These are phyloP conservation scores for Penicillium vulpinum DNA, from an alignment of 2,329 filamentous ascomycete genomes.

Conservation along the genomic window DNA sequence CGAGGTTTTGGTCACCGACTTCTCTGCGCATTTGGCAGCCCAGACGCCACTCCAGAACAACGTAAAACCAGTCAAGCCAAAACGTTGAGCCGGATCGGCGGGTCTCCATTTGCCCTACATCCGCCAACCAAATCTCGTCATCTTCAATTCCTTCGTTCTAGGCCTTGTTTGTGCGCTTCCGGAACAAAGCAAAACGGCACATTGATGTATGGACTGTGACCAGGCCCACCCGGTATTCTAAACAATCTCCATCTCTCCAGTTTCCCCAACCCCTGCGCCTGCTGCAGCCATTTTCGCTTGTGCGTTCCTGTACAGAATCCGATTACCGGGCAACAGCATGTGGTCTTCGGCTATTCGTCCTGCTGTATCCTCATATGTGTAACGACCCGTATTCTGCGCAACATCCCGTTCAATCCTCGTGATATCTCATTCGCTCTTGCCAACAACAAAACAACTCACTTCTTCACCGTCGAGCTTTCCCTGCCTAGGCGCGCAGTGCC, in stretches of 20 bases:
- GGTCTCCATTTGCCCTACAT: slow-evolving; percentile 16
- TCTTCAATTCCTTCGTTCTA: slow-evolving; percentile 21
- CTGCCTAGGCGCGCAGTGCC: slow-evolving; percentile 15
- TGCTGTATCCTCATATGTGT: slow-evolving; percentile 32
- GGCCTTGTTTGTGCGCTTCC: slow-evolving; percentile 20
- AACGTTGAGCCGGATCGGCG: slow-evolving; percentile 31
- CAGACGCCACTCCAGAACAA: slow-evolving; percentile 16
- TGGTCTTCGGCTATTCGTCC: slow-evolving; percentile 38
- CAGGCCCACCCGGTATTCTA: slow-evolving; percentile 11
- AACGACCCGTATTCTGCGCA: slow-evolving; percentile 34
- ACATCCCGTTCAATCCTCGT: slow-evolving; percentile 22
- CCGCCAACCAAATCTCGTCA: slow-evolving; percentile 24
- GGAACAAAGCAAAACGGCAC: slow-evolving; percentile 23
- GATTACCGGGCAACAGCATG: slow-evolving; percentile 30
- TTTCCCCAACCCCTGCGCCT: slow-evolving; percentile 11
- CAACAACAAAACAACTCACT: slow-evolving; percentile 16
- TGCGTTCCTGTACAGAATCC: slow-evolving; percentile 6
- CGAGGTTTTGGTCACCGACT: slow-evolving; percentile 30
- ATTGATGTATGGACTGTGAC: slow-evolving; percentile 11
- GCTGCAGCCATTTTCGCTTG: slow-evolving; percentile 7
- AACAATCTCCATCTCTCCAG: slow-evolving; percentile 15
- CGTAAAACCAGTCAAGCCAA: slow-evolving; percentile 21
- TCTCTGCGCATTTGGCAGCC: slow-evolving; percentile 20
- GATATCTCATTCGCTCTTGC: slow-evolving; percentile 21
- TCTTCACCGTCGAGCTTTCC: slow-evolving; percentile 21